These are phyloP conservation scores for Coemansia sp. DNA, from an alignment of 192 early-diverging fungal genomes.

Conservation along the genomic window DNA sequence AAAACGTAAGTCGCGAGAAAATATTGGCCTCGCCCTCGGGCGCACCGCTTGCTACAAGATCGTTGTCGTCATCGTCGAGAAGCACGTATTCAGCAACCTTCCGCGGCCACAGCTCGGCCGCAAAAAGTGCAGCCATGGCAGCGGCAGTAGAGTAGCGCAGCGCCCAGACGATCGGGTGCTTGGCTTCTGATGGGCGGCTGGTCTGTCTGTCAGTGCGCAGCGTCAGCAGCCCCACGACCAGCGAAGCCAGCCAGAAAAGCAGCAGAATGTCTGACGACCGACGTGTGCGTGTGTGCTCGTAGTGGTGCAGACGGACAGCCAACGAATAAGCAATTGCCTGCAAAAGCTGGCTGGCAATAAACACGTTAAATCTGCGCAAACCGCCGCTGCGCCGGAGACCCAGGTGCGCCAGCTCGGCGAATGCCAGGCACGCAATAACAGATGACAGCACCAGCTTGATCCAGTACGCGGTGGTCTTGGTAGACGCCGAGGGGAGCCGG, in stretches of 20 bases:
- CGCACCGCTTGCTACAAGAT: no score
- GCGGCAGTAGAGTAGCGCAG: neutral
- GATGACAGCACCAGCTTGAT: conserved; percentile 14
- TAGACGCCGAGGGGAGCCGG: neutral
- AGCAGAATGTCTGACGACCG: conserved; percentile 24
- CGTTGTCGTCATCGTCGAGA: conserved; percentile 8
- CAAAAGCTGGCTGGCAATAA: conserved; percentile 11
- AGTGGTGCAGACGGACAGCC: conserved; percentile 19
- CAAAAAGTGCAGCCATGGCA: conserved; percentile 17
- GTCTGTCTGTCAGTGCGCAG: conserved; percentile 23
- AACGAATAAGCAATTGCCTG: conserved; percentile 10
- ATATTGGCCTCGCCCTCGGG: conserved; percentile 77
- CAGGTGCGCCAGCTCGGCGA: conserved; percentile 11
- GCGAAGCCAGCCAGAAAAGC: conserved; percentile 24
- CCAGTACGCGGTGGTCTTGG: conserved; percentile 14
- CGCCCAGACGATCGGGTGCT: neutral
- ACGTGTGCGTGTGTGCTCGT: conserved; percentile 22
- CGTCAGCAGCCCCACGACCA: conserved; percentile 7
- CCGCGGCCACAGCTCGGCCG: conserved; percentile 28
- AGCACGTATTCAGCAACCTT: conserved; percentile 16
- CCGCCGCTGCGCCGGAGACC: no score
- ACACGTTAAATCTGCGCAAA: conserved; percentile 7
- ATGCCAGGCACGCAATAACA: conserved; percentile 5
- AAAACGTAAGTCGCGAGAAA: conserved; percentile 78
- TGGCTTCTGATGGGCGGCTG: no score